Conservation (phyloP, 2,329 filamentous ascomycete genomes). For the Pestalotiopsis sp. region DNA sequence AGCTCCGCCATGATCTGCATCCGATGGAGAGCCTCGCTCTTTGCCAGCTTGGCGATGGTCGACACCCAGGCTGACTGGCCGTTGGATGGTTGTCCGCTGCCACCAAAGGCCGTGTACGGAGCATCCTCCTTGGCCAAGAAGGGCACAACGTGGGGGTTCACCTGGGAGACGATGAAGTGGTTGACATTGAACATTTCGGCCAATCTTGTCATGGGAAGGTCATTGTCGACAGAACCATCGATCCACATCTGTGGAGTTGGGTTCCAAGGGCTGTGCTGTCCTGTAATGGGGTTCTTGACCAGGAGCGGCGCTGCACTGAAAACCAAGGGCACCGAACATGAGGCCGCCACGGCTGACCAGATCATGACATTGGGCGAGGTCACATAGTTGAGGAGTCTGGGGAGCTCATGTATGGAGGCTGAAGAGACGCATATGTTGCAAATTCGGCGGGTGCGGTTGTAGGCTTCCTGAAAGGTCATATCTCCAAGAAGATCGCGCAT, state of each 20-base stretch:
- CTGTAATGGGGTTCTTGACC: conserved; percentile 83
- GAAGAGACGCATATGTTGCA: conserved; percentile 94
- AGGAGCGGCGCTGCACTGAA: conserved; percentile 80
- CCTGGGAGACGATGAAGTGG: conserved; percentile 96
- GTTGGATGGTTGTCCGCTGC: conserved; percentile 30
- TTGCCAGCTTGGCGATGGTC: conserved; percentile 71
- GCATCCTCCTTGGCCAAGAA: conserved; percentile 79
- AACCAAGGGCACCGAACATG: conserved; percentile 87
- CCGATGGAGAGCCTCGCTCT: conserved; percentile 78
- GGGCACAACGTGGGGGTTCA: conserved; percentile 90
- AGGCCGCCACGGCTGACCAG: conserved; percentile 95
- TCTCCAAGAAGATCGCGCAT: conserved; percentile 83
- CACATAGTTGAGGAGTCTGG: conserved; percentile 85
- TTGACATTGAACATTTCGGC: conserved; percentile 98
- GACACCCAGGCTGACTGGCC: conserved; percentile 62
- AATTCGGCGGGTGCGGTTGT: conserved; percentile 89
- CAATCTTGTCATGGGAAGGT: conserved; percentile 86
- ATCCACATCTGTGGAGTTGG: conserved; percentile 86
- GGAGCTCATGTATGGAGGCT: conserved; percentile 83
- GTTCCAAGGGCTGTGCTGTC: conserved; percentile 80
- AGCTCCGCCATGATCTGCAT: conserved; percentile 81
- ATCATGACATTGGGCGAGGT: conserved; percentile 94
- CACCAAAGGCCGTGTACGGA: conserved; percentile 38
- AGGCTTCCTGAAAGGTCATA: conserved; percentile 93
- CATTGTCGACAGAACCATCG: conserved; percentile 92